Base-by-base conservation (phyloP, 2,329 filamentous ascomycete species). In the Penicillium hordei region DNA sequence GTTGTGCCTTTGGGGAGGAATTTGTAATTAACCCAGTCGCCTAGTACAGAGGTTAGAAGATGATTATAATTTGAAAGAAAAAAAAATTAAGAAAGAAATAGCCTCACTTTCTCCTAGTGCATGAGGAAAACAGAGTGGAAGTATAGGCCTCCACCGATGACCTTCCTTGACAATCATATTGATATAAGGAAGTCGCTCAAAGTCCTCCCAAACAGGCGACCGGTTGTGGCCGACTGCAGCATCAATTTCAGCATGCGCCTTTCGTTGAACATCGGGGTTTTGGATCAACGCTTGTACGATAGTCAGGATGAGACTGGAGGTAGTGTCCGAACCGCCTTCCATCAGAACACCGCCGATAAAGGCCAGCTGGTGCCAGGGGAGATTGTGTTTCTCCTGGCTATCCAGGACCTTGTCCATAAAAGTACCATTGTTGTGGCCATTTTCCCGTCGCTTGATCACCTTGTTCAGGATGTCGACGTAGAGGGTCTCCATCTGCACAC, bases 121-220 rank as follows among this genome's bases (percentile, higher is more conserved):
- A 27, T 54, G 51, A 1, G 51, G 33, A 4, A 54, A 48, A 27
- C 23, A 36, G 13, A 34, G 45, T 19, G 25, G 52, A 33, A 19
- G 29, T 21, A 55, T 40, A 5, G 52, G 36, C 13, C 52, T 48
- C 52, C 52, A 55, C 13, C 52, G 36, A 6, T 55, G 52, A 13
- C 38, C 46, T 36, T 56, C 53, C 36, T 51, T 56, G 23, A 56
- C n/a, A 10, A 56, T 51, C 21, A 38, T 51, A 8, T 43, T 49
- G n/a, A 56, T 40, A 17, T 56, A 56, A 9, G 46, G 53, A 7
- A 56, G 27, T 8, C 17, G 9, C 9, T 33, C 46, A 36, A 34
- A 51, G 25, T 56, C 53, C 1, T 25, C 29, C 53, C 46, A 56
- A 4, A 43, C 45, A 15, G 53, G 53, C 0, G 39, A 43, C 21